Evolutionary conservation across 768 basidiomycete genomes (phyloP).

Genomic region (Stropharia rugosoannulata): DNA sequence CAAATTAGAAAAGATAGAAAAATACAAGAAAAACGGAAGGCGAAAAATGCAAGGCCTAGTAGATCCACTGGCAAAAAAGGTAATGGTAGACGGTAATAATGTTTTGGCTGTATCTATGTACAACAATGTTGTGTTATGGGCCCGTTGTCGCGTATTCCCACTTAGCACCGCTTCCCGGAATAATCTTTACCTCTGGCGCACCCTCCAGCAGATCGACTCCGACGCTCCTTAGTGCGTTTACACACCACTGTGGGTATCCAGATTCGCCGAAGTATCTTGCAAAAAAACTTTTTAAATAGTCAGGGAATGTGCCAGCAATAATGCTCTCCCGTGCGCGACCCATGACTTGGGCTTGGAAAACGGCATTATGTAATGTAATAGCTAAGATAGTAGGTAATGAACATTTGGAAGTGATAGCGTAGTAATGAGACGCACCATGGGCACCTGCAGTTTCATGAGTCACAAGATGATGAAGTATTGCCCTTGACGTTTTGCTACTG

Average conservation of each 20-base stretch:
- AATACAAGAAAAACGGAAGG: slow-evolving; percentile 59
- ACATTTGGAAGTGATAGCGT: neutral
- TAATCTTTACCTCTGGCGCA: slow-evolving; percentile 41
- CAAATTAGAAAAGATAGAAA: slow-evolving; percentile 83
- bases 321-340: slow-evolving; percentile 84
- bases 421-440: slow-evolving; percentile 53
- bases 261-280: slow-evolving; percentile 68
- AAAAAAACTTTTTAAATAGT: slow-evolving; percentile 77
- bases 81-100: slow-evolving; percentile 29
- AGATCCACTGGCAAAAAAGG: slow-evolving; percentile 36
- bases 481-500: slow-evolving; percentile 59
- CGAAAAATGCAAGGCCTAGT: slow-evolving; percentile 80
- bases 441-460: slow-evolving; percentile 86
- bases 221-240: slow-evolving; percentile 79
- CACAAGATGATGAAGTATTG: slow-evolving; percentile 71
- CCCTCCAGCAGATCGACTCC: slow-evolving; percentile 79
- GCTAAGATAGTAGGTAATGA: slow-evolving; percentile 39
- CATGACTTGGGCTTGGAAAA: slow-evolving; percentile 87
- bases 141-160: slow-evolving; percentile 70
- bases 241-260: slow-evolving; percentile 89
- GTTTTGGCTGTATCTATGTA: neutral
- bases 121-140: slow-evolving; percentile 7
- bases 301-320: slow-evolving; percentile 72
- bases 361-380: slow-evolving; percentile 79
- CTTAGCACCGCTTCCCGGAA: slow-evolving; percentile 64